Conservation (phyloP, 495 filamentous ascomycete genomes). For the Aspergillus conjunctus region DNA sequence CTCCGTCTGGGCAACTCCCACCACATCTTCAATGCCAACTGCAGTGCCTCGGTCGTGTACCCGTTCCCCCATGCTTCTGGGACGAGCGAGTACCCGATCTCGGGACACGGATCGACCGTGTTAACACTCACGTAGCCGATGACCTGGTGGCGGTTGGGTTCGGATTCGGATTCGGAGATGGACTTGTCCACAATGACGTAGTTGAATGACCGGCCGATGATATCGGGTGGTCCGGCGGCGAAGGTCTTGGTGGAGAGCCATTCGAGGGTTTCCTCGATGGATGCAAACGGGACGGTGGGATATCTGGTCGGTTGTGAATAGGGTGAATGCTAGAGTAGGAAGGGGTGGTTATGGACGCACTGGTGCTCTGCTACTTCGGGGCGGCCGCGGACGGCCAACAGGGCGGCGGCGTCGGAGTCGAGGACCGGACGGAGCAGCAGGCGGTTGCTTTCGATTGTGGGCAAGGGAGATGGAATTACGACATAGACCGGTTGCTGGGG, state of each 20-base stretch:
- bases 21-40: background rate
- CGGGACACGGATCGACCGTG: background rate
- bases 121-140: constrained; percentile 10
- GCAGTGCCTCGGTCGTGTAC: constrained; percentile 3
- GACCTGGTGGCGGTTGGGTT: too few relatives aligned
- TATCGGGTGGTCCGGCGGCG: background rate
- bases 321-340: background rate
- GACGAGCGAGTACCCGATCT: background rate
- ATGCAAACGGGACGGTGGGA: background rate
- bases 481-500: background rate
- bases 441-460: constrained; percentile 1
- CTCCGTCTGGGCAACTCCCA: background rate
- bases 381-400: constrained; percentile 2
- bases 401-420: constrained; percentile 1
- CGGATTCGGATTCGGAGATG: background rate
- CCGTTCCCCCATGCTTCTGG: constrained; percentile 7
- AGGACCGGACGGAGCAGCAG: background rate
- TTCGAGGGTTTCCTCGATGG: constrained; percentile 1
- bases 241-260: constrained; percentile 4
- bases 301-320: background rate
- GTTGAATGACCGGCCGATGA: constrained; percentile 2
- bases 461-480: background rate
- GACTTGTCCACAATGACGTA: constrained; percentile 3
- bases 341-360: background rate
- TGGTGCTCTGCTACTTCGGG: constrained; percentile 3